These are phyloP conservation scores for Suillus subaureus DNA, from an alignment of 768 basidiomycete species.

Conservation along the genomic window DNA sequence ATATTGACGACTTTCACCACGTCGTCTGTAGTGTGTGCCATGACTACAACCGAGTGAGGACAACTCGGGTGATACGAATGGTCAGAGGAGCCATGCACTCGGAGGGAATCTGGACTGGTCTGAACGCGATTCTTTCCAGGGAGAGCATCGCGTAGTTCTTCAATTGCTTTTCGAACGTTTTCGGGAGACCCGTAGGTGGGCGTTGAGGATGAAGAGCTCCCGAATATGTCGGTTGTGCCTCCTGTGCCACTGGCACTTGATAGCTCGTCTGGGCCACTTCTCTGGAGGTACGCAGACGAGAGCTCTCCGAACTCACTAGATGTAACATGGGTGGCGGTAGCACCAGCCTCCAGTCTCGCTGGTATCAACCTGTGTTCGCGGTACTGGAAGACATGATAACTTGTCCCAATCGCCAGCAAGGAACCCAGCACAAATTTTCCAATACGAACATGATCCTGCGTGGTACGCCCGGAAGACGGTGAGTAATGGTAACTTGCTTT, in stretches of 20 bases:
- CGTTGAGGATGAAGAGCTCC: slow-evolving; percentile 9
- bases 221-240: neutral
- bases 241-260: neutral
- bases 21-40: slow-evolving; percentile 71
- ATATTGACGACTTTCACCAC: slow-evolving; percentile 81
- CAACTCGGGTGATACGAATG: slow-evolving; percentile 68
- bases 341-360: slow-evolving; percentile 4
- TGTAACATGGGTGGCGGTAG: neutral
- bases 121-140: slow-evolving; percentile 49
- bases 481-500: neutral
- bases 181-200: slow-evolving; percentile 47
- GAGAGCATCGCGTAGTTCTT: slow-evolving; percentile 50
- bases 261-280: neutral
- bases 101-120: slow-evolving; percentile 52
- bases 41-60: slow-evolving; percentile 59
- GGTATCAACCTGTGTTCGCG: slow-evolving; percentile 8
- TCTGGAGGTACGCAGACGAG: slow-evolving; percentile 12
- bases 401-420: slow-evolving; percentile 22
- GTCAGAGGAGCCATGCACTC: slow-evolving; percentile 64
- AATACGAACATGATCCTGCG: slow-evolving; percentile 11
- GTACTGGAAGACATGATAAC: slow-evolving; percentile 21
- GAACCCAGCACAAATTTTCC: slow-evolving; percentile 21
- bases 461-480: neutral
- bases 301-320: neutral
- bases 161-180: slow-evolving; percentile 53